Base-by-base conservation (phyloP, 805 yeast genomes). In the Schwanniomyces vanrijiae region DNA sequence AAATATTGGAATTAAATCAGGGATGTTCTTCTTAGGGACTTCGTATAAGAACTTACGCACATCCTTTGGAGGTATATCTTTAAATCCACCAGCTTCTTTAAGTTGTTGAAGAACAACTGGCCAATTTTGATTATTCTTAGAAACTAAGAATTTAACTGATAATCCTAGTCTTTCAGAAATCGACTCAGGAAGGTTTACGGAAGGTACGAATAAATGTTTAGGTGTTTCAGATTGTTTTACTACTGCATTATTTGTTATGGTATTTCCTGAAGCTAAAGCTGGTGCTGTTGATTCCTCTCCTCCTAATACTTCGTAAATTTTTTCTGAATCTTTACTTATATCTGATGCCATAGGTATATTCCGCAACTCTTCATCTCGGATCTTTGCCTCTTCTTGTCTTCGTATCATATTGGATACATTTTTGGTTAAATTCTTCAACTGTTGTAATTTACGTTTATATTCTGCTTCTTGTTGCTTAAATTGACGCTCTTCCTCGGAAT, bases 101-200 rank as follows among this genome's bases (percentile, higher is more conserved):
- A 73, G 61, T 42, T 69, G 73, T 11, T 68, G 63, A 9, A 80
- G 55, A 10, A 78, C 78, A 38, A 78, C 63, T 1, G 57, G 57
- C 84, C 84, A 80, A 53, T 78, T 69, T 45, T 75, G 77, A 25
- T 64, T 55, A 18, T 68, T 64, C 42, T 65, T 59, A 18, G 69
- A 62, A 0, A 73, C 67, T 29, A 80, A 65, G 50, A 62, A 68
- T 42, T 67, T 70, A 3, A 72, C 54, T 0, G 78, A 61, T 11
- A 72, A 65, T 0, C 76, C 77, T 7, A 80, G 53, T 28, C 65
- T 63, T 3, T 64, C 66, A 10, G 59, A 44, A 9, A 80, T 62
- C 0, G 63, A 43, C 1, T 47, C 42, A 0, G 84, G 83, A 3
- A 80, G 46, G 1, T 58, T 55, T 5, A 58, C 52, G 1, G 56